Percentiles rank a stretch among this genome's conserved stretches.
Evolutionary conservation across 225 moss, liverwort and hornwort species (phyloP).

Genomic region (Takakia lepidozioides): DNA sequence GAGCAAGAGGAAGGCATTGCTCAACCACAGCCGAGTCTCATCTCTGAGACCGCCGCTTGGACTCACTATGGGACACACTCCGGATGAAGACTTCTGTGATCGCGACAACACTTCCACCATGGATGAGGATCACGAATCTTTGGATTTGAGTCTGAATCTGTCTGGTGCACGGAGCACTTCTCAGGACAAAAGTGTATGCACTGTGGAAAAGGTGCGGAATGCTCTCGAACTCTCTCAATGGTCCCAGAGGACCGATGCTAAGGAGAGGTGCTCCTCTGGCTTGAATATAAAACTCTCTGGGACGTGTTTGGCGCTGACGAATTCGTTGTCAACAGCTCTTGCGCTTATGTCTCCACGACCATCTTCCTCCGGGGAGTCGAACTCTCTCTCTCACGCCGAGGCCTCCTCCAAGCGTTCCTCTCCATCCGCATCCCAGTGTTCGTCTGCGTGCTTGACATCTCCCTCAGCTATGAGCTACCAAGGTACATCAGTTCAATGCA

Average conservation of each 20-base stretch:
- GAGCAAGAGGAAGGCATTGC: slow-evolving; percentile 7
- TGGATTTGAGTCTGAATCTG: slow-evolving; percentile 33
- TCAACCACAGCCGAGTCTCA: not conserved
- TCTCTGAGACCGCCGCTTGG: not conserved
- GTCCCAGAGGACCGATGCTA: not conserved
- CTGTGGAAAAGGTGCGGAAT: slow-evolving; percentile 51
- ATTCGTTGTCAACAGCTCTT: no score
- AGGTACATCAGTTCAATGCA: slow-evolving; percentile 18
- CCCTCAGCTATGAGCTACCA: slow-evolving; percentile 76
- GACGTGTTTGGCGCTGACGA: no score
- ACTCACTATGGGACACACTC: not conserved
- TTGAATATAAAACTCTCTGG: no score
- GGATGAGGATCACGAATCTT: slow-evolving; percentile 13
- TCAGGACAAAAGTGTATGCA: slow-evolving; percentile 43
- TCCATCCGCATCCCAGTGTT: slow-evolving; percentile 38
- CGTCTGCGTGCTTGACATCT: slow-evolving; percentile 43
- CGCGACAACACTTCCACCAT: not conserved
- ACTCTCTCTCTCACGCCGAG: slow-evolving; percentile 10
- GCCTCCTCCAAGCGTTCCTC: slow-evolving; percentile 30
- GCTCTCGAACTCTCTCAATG: slow-evolving; percentile 48
- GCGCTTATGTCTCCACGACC: slow-evolving; percentile 4
- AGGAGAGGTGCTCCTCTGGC: not conserved
- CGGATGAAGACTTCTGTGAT: slow-evolving; percentile 11
- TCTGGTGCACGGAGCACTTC: slow-evolving; percentile 11
- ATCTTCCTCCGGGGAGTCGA: slow-evolving; percentile 19